Conservation (phyloP, 352 stramenopile species). For the Plasmopara viticola region DNA sequence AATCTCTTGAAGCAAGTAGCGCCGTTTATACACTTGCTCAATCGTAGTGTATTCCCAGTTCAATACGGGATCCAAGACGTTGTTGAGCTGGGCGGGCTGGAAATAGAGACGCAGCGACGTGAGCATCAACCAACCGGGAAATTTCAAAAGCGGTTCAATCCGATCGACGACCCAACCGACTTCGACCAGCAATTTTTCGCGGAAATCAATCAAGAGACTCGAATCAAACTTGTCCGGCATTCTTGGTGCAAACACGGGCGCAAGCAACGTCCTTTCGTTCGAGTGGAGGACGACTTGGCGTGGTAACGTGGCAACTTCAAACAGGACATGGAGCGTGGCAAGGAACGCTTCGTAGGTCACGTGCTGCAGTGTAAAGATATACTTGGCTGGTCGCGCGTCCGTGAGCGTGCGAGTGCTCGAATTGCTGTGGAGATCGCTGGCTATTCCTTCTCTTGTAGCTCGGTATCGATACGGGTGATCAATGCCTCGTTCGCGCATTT, state of each 20-base stretch:
- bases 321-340: slow-evolving; percentile 47
- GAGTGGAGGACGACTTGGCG: slow-evolving; percentile 44
- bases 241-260: slow-evolving; percentile 51
- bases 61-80: slow-evolving; percentile 82
- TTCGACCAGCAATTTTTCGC: slow-evolving; percentile 57
- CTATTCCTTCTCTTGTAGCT: slow-evolving; percentile 18
- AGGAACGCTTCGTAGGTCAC: slow-evolving; percentile 59
- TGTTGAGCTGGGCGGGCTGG: slow-evolving; percentile 89
- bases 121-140: slow-evolving; percentile 84
- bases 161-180: slow-evolving; percentile 46
- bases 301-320: slow-evolving; percentile 48
- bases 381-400: slow-evolving; percentile 29
- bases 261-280: slow-evolving; percentile 61
- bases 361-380: slow-evolving; percentile 76
- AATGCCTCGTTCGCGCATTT: slow-evolving; percentile 71
- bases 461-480: slow-evolving; percentile 61
- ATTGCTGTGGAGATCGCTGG: slow-evolving; percentile 6
- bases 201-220: slow-evolving; percentile 79
- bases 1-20: slow-evolving; percentile 83
- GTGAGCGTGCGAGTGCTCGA: slow-evolving; percentile 6
- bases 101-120: slow-evolving; percentile 83
- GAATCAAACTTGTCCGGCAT: slow-evolving; percentile 65
- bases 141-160: slow-evolving; percentile 82
- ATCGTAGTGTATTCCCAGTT: slow-evolving; percentile 78
- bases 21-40: slow-evolving; percentile 78